Percentiles rank a stretch among this genome's conserved stretches.
Conservation (phyloP, 2,329 filamentous ascomycete species). For the Colletotrichum tropicale region DNA sequence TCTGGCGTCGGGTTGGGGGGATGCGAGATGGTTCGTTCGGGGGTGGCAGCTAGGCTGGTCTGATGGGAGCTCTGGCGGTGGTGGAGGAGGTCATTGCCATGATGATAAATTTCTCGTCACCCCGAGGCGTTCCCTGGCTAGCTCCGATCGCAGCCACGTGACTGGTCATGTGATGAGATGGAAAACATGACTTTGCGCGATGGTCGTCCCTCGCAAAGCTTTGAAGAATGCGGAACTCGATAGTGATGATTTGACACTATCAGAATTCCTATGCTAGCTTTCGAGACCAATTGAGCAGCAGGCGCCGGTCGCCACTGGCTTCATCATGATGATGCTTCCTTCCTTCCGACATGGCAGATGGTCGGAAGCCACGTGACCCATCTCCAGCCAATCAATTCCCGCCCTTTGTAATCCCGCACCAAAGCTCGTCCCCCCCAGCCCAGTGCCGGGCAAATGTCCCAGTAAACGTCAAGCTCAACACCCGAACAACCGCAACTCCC, state of each 20-base stretch:
- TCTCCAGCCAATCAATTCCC: constrained; percentile 16
- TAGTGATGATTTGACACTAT: fast-evolving
- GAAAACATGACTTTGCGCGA: not conserved
- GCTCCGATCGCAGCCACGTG: constrained; percentile 14
- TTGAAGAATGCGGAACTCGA: fast-evolving
- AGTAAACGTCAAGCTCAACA: constrained; percentile 21
- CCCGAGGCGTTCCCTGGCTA: constrained; percentile 12
- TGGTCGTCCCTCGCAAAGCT: too few species aligned
- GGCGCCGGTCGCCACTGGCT: not conserved
- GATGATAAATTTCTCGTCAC: constrained; percentile 26
- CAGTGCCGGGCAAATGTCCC: constrained; percentile 8
- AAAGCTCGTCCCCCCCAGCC: constrained; percentile 15
- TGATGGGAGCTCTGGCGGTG: constrained; percentile 4
- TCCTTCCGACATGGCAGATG: not conserved
- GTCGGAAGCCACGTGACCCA: constrained; percentile 7
- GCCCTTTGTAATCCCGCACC: constrained; percentile 25
- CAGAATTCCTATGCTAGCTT: fast-evolving
- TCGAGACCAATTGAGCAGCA: not conserved
- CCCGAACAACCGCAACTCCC: not conserved
- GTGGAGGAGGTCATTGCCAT: constrained; percentile 15
- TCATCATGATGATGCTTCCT: not conserved
- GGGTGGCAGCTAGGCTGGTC: not conserved
- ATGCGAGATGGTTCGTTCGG: constrained; percentile 2
- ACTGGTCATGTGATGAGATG: not conserved
- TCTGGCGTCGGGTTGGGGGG: not conserved